Base-by-base conservation (phyloP, 306 rosid species). In the Malus domestica region DNA sequence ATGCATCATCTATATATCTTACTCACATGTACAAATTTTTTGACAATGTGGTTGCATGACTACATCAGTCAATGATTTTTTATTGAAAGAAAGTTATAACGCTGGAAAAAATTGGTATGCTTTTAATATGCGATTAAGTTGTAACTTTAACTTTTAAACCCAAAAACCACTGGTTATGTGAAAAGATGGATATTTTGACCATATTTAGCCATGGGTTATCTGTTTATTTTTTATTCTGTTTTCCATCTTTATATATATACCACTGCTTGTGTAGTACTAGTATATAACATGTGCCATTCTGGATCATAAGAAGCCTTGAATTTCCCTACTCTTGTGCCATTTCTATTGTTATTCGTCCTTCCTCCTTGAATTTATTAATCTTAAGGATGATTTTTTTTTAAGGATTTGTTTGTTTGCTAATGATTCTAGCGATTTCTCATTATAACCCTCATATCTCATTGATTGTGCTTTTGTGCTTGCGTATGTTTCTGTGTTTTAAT, bases 1-100 rank as follows among this genome's bases (percentile, higher is more conserved):
- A 64, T 76, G 60, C 70, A 77, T 70, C 54, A 54, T 60, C 74
- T 69, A 46, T 76, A 44, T 78, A 69, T 54, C 63, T 81, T 79
- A 78, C 73, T 70, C 29, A 10, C 15, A 57, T 62, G 57, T 58
- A 4, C 25, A 4, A 58, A 4, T 4, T 55, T 57, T 57, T 57
- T 5, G 4, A 57, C 4, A 22, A 59, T 44, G 19, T 59, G 40
- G 32, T 16, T 59, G 19, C 76, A 38, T 38, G 68, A 10, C 42
- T 64, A 30, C 3, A 18, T 8, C 22, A 64, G 9, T 9, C 4
- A 42, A 64, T 64, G 44, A 64, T 18, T 32, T 64, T 66, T 66
- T 44, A 23, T 19, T 66, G 14, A 63, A 63, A 66, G 49, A 66
- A 3, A 40, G 68, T 63, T 15, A 3, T 19, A 10, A 8, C 2